Conservation (phyloP, 2,329 filamentous ascomycete species). For the Monilinia polystroma region DNA sequence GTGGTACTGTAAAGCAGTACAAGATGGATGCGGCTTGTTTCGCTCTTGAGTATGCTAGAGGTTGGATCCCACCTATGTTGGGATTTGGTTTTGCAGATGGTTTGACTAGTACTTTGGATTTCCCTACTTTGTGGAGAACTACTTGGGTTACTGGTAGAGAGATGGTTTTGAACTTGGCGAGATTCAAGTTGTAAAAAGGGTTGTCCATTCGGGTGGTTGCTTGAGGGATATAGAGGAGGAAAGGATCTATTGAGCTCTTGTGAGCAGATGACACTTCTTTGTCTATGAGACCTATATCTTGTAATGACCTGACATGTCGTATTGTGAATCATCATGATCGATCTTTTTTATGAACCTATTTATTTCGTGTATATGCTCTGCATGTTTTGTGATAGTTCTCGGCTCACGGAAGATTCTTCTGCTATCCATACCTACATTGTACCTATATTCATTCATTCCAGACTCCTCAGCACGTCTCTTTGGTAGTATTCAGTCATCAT, state of each 20-base stretch:
- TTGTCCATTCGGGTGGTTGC: neutral
- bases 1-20: conserved; percentile 78
- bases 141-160: conserved; percentile 68
- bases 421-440: neutral
- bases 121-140: conserved; percentile 83
- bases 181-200: conserved; percentile 32
- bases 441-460: neutral
- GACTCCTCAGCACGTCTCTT: neutral
- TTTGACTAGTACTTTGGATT: conserved; percentile 76
- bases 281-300: conserved; percentile 13
- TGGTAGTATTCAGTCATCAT: conserved; percentile 36
- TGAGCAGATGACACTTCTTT: conserved; percentile 7
- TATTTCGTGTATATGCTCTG: neutral
- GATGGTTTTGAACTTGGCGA: conserved; percentile 71
- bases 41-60: conserved; percentile 78
- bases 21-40: conserved; percentile 75
- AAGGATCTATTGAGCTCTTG: conserved; percentile 8
- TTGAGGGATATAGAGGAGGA: neutral
- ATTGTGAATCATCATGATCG: neutral
- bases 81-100: conserved; percentile 85
- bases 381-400: neutral
- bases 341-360: neutral
- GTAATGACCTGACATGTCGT: neutral
- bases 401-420: neutral
- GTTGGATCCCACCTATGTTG: conserved; percentile 92